These are phyloP conservation scores for Exophiala aquamarina DNA, from an alignment of 2,329 filamentous ascomycete species.

Conservation along the genomic window DNA sequence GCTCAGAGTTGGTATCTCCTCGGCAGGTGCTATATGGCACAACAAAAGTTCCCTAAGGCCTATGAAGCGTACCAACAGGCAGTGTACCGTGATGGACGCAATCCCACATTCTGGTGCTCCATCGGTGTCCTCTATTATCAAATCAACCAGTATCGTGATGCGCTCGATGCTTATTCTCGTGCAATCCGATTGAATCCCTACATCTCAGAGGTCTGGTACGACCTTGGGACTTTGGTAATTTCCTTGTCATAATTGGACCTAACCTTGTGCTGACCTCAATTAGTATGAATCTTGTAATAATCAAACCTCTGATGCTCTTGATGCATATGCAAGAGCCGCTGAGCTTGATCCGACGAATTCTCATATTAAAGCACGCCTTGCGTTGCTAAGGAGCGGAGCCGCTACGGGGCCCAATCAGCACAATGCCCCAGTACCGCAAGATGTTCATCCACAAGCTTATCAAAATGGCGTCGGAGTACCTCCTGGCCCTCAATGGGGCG, in stretches of 20 bases:
- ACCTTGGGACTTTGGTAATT: conserved; percentile 89
- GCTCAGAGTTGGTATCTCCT: conserved; percentile 99
- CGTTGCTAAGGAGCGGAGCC: conserved; percentile 80
- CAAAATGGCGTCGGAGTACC: conserved; percentile 81
- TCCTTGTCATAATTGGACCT: not conserved
- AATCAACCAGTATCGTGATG: conserved; percentile 99
- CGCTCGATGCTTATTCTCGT: conserved; percentile 93
- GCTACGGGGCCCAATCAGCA: conserved; percentile 71
- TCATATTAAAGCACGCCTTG: conserved; percentile 92
- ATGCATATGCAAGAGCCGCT: conserved; percentile 91
- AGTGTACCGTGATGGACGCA: conserved; percentile 94
- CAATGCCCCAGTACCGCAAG: conserved; percentile 83
- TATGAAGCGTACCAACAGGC: conserved; percentile 99
- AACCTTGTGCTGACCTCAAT: not conserved
- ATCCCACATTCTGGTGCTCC: conserved; percentile 99
- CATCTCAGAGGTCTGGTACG: conserved; percentile 99
- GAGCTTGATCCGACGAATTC: conserved; percentile 91
- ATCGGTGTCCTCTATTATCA: conserved; percentile 99
- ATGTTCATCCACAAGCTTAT: conserved; percentile 94
- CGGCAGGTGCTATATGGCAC: conserved; percentile 97
- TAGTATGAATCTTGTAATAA: conserved; percentile 99
- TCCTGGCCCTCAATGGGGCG: conserved; percentile 86
- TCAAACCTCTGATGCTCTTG: conserved; percentile 91
- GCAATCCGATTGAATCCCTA: conserved; percentile 96
- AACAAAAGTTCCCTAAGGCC: conserved; percentile 97